Evolutionary conservation across 305 asterid species (phyloP), one percentile per base, ranked within the genome.

Genomic region (Fraxinus baroniana): DNA sequence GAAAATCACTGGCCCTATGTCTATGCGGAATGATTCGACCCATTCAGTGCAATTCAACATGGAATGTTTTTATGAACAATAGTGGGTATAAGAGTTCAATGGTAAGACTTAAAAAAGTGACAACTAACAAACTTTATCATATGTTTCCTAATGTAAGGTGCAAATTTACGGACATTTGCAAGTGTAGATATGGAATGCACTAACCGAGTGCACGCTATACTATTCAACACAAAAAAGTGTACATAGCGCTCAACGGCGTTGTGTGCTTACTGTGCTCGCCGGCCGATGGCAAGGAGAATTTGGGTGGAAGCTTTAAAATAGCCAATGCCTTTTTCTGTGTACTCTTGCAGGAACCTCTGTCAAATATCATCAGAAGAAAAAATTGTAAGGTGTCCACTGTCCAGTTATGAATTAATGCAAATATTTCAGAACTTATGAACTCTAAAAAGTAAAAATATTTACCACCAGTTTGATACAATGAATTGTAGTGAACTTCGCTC

Each of bases 401-500:
- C 73, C 33, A 26, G 73, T 2, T 64, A 22, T 24, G 73, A 64
- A 13, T 64, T 35, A n/a, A n/a, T n/a, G n/a, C n/a, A 64, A 18
- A 24, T 26, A 64, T 24, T 17, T 18, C 3, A 33, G 24, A 80
- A 72, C 57, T 32, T 33, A 20, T 26, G 75, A 62, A 76, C 52
- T 13, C 7, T 2, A 10, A n/a, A 20, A 22, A 28, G 7, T 24
- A 71, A 72, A 35, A 68, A 74, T 60, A 74, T 26, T 33, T 35
- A 91, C 98, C 99, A 89, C 97, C 98, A 33, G 84, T 85, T 90
- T 91, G 97, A 82, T 95, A 91, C 80, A 95, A 84, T 17, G 99
- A 95, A 80, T 95, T 95, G 72, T 95, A 95, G 85, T 95, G 99
- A 71, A 95, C 91, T 86, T 95, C 99, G 24, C 99, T 94, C 99